phyloP scores from a whole-genome alignment of 371 early-diverging fungal genomes.

The Mycotypha africana region DNA sequence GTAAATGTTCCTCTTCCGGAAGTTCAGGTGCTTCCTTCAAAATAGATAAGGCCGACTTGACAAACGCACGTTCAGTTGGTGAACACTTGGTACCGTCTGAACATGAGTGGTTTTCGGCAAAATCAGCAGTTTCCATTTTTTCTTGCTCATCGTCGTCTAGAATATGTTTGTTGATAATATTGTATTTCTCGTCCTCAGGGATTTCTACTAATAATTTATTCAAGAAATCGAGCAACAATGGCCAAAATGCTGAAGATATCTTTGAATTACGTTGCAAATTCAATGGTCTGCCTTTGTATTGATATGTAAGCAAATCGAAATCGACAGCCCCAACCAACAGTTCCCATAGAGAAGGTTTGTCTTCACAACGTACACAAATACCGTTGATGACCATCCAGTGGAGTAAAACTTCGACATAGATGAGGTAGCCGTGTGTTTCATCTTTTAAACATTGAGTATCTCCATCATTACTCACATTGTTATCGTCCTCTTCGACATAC shows the following conservation, averaged over 20 bases:
- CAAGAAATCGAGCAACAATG: constrained; percentile 25
- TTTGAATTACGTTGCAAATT: constrained; percentile 3
- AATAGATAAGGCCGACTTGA: constrained; percentile 6
- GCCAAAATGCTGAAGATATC: constrained; percentile 32
- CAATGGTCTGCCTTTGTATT: neutral
- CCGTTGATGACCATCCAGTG: constrained; percentile 44
- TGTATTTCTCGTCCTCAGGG: constrained; percentile 24
- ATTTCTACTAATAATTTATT: constrained; percentile 25
- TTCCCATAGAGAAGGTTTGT: constrained; percentile 26
- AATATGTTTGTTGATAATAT: constrained; percentile 27
- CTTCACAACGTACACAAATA: constrained; percentile 14
- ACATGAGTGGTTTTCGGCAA: neutral
- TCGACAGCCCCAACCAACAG: constrained; percentile 13
- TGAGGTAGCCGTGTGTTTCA: constrained; percentile 23
- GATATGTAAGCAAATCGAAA: constrained; percentile 7
- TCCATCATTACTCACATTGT: too few species aligned
- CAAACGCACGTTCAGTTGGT: constrained; percentile 10
- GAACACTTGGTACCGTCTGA: neutral
- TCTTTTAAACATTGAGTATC: too few species aligned
- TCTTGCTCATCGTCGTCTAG: constrained; percentile 20
- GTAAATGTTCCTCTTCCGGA: constrained; percentile 37
- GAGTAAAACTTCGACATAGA: constrained; percentile 35
- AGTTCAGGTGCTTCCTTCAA: constrained; percentile 26
- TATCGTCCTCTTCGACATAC: too few species aligned
- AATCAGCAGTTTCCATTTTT: neutral